A percentile compares a stretch with the other conserved stretches of the same genome.
Evolutionary conservation across 495 filamentous ascomycete species (phyloP).

Genomic region (Pyrenopolyporus hunteri): DNA sequence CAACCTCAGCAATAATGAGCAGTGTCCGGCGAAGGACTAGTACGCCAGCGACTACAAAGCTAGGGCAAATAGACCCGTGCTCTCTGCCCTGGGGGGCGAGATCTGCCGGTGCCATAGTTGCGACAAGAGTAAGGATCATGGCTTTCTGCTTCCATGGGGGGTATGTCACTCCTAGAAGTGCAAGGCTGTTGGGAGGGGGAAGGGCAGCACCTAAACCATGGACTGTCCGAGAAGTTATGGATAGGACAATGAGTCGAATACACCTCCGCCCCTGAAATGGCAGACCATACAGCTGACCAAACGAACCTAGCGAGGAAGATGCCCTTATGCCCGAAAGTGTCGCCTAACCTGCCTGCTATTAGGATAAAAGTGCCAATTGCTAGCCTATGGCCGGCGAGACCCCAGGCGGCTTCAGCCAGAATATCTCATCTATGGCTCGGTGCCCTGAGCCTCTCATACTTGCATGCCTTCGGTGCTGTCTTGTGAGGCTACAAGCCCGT

Average conservation of each 20-base stretch:
- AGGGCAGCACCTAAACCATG: constrained; percentile 61
- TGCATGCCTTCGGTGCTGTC: constrained; percentile 16
- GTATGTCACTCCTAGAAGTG: constrained; percentile 53
- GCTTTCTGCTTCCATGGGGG: constrained; percentile 53
- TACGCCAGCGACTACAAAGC: constrained; percentile 70
- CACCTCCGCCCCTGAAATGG: constrained; percentile 58
- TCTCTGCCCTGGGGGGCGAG: constrained; percentile 51
- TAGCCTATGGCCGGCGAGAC: constrained; percentile 56
- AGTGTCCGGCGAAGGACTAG: constrained; percentile 57
- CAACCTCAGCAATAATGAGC: constrained; percentile 53
- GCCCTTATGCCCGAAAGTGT: constrained; percentile 66
- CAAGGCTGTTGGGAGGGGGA: constrained; percentile 57
- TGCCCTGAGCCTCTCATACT: constrained; percentile 16
- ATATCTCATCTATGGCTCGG: constrained; percentile 25
- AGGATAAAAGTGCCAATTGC: constrained; percentile 71
- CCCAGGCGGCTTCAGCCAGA: constrained; percentile 47
- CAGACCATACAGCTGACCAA: constrained; percentile 69
- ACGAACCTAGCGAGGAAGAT: constrained; percentile 65
- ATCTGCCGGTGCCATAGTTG: constrained; percentile 57
- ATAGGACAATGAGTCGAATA: constrained; percentile 48
- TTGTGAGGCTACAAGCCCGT: constrained; percentile 7
- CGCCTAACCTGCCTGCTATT: constrained; percentile 62
- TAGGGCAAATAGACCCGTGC: constrained; percentile 54
- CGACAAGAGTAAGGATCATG: constrained; percentile 59
- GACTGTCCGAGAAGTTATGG: constrained; percentile 54